Conservation (phyloP, 2,329 filamentous ascomycete genomes). For the Thielaviopsis cerberus region DNA sequence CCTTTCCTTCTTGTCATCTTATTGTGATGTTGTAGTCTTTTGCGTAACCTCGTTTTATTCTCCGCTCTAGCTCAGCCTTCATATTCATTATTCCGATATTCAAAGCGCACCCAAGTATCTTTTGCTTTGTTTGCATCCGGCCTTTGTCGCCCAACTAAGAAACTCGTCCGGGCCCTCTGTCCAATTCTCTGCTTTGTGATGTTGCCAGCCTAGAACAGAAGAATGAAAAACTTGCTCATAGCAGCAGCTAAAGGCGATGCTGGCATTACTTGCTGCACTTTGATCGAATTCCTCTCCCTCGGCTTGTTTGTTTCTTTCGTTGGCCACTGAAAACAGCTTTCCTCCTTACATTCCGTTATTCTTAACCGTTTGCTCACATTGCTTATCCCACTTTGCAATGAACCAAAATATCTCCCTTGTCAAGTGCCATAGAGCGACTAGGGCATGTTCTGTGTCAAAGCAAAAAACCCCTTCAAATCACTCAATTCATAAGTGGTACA, state of each 20-base stretch:
- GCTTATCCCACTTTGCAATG: too few species aligned
- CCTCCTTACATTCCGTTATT: background rate
- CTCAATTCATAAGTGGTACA: background rate
- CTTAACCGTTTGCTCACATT: background rate
- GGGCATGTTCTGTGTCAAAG: background rate
- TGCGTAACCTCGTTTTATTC: too few species aligned
- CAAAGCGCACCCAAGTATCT: background rate
- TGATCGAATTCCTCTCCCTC: background rate
- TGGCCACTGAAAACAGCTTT: background rate
- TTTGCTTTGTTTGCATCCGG: background rate
- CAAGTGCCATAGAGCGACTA: background rate
- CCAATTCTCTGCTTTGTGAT: background rate
- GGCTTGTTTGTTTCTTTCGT: background rate
- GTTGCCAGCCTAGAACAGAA: background rate
- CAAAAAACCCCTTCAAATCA: background rate
- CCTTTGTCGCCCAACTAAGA: background rate
- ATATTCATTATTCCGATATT: background rate
- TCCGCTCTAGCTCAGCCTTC: background rate
- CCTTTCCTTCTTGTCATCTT: background rate
- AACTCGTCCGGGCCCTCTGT: background rate
- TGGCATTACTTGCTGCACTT: background rate
- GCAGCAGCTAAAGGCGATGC: too few species aligned
- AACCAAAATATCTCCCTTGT: too few species aligned
- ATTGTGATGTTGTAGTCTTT: background rate
- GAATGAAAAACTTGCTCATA: background rate